These are phyloP conservation scores for Berkeleyomyces basicola DNA, from an alignment of 2,329 filamentous ascomycete species.

Conservation along the genomic window DNA sequence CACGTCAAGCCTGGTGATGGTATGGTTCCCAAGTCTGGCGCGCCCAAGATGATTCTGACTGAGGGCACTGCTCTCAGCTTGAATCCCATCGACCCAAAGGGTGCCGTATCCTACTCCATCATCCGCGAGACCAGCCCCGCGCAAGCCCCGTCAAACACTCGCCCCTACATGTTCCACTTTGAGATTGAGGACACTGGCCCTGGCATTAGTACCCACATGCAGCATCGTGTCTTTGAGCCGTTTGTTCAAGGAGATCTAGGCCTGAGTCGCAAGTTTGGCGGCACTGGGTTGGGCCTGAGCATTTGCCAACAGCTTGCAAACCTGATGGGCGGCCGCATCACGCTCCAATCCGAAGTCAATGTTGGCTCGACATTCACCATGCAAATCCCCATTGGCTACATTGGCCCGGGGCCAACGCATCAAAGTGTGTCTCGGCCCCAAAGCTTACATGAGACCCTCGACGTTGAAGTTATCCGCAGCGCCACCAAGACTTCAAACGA, in stretches of 20 bases:
- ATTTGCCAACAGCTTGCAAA: constrained; percentile 77
- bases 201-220: constrained; percentile 63
- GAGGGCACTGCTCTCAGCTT: constrained; percentile 41
- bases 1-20: constrained; percentile 7
- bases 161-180: constrained; percentile 64
- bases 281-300: constrained; percentile 72
- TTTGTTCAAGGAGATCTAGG: constrained; percentile 89
- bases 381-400: constrained; percentile 63
- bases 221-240: constrained; percentile 76
- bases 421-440: constrained; percentile 32
- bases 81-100: constrained; percentile 44
- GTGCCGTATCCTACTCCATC: constrained; percentile 27
- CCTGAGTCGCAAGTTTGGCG: constrained; percentile 76
- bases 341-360: constrained; percentile 52
- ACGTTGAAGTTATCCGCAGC: constrained; percentile 15
- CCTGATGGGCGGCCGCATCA: constrained; percentile 67
- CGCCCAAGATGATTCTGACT: constrained; percentile 18
- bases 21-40: constrained; percentile 14
- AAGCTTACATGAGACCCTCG: constrained; percentile 26
- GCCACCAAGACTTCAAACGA: constrained; percentile 17
- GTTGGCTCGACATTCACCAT: constrained; percentile 69
- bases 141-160: constrained; percentile 43
- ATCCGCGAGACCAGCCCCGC: constrained; percentile 40
- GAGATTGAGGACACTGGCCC: constrained; percentile 80
- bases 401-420: constrained; percentile 45